These are phyloP conservation scores for Lotus japonicus DNA, from an alignment of 306 rosid species.

Conservation along the genomic window DNA sequence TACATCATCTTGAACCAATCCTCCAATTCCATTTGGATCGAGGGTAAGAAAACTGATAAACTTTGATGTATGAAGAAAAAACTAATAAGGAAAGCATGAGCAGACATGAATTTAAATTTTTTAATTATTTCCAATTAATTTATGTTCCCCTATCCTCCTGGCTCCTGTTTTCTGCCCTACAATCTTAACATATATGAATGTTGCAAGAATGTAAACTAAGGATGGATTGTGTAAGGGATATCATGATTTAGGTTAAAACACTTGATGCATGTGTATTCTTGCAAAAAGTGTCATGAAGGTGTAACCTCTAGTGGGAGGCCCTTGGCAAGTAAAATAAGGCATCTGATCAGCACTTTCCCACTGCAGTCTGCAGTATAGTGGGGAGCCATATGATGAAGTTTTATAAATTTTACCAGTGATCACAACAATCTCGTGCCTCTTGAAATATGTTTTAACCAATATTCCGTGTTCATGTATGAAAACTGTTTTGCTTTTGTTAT, in stretches of 20 bases:
- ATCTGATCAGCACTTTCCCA: neutral
- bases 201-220: too few species aligned
- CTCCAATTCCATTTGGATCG: constrained; percentile 12
- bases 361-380: too few species aligned
- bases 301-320: neutral
- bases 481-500: neutral
- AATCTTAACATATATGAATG: neutral
- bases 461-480: neutral
- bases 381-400: neutral
- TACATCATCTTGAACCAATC: constrained; percentile 1
- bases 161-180: neutral
- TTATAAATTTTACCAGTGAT: neutral
- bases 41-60: neutral
- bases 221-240: neutral
- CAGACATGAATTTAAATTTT: neutral
- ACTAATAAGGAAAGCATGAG: neutral
- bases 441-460: neutral
- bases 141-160: too few species aligned
- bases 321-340: neutral
- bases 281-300: neutral
- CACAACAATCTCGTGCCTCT: neutral
- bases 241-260: neutral
- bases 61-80: neutral
- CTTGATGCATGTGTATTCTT: neutral
- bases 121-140: neutral